Conservation (phyloP, 495 filamentous ascomycete species). For the Podospora conica region DNA sequence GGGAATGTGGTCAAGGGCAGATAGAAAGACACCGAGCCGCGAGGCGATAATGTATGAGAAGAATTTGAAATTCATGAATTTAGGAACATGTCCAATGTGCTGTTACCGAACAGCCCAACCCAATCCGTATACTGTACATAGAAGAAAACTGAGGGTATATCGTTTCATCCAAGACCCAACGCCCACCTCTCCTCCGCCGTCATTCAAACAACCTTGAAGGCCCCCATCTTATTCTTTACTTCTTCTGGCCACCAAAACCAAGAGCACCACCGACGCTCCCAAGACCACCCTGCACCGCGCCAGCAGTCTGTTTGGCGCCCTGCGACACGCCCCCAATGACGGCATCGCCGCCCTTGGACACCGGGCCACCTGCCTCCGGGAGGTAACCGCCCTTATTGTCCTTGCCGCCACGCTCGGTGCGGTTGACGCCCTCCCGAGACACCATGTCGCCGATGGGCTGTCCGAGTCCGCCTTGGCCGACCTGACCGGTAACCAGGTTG, state of each 20-base stretch:
- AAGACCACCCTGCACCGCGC: conserved; percentile 10
- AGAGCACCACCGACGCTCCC: conserved; percentile 14
- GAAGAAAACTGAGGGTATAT: too few species aligned
- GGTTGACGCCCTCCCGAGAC: conserved; percentile 60
- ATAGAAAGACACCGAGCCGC: background rate
- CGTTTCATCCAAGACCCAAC: too few species aligned
- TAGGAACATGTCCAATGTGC: too few species aligned
- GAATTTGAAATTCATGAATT: background rate
- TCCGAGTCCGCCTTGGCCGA: conserved; percentile 57
- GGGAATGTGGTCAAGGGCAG: background rate
- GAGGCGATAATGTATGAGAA: background rate
- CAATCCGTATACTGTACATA: too few species aligned
- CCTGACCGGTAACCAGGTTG: conserved; percentile 50
- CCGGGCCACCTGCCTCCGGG: conserved; percentile 11
- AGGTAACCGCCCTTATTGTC: conserved; percentile 51
- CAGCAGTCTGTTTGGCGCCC: conserved; percentile 17
- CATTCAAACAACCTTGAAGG: background rate
- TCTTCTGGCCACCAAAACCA: conserved; percentile 8
- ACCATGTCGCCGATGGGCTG: conserved; percentile 53
- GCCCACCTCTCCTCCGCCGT: too few species aligned
- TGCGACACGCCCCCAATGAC: conserved; percentile 11
- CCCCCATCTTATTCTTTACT: background rate
- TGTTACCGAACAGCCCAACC: too few species aligned
- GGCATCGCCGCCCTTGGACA: conserved; percentile 13
- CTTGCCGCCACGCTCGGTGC: conserved; percentile 55